Evolutionary conservation across 2,329 filamentous ascomycete species (phyloP), one percentile per base, ranked within the genome.

Genomic region (Elsinoe batatas): DNA sequence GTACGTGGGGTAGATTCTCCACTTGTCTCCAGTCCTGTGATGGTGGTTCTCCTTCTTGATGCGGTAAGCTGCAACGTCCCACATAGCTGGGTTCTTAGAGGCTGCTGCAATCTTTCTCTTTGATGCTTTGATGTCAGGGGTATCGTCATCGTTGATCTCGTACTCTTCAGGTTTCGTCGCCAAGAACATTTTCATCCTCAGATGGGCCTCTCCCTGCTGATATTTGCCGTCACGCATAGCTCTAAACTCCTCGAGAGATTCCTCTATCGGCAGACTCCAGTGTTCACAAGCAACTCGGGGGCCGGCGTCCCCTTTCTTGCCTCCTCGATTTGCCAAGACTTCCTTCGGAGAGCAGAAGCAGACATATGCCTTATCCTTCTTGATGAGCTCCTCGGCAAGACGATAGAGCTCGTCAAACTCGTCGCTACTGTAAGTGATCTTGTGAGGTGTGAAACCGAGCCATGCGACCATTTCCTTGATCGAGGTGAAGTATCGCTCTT

Each of bases 1-100:
- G 66, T 96, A 96, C 0, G 91, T 94, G 0, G 93, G 93, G 68
- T 95, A 96, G 60, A 96, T 95, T 70, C 83, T 85, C 90, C 91
- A 97, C 66, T 85, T 83, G 61, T 80, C 76, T 30, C 87, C 88
- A 0, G 91, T 95, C 35, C 88, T 81, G 70, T 88, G 83, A 68
- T 95, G 89, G 42, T 83, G 78, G 58, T 75, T 75, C 63, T 87
- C 83, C 64, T 85, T 80, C 59, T 89, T 79, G 56, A 97, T 84
- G 58, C 91, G 83, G 71, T 95, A 97, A 13, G 91, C 91, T 1
- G 88, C 87, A 54, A 95, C 73, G 75, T 97, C 91, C 91, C 91
- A 96, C 87, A 95, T 91, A 71, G 95, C 88, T 5, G 91, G 90
- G 68, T 96, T 96, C 30, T 85, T 84, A 63, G 85, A 84, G 51